phyloP scores from a whole-genome alignment of 495 filamentous ascomycete genomes.

The Hypoxylon lenormandii region DNA sequence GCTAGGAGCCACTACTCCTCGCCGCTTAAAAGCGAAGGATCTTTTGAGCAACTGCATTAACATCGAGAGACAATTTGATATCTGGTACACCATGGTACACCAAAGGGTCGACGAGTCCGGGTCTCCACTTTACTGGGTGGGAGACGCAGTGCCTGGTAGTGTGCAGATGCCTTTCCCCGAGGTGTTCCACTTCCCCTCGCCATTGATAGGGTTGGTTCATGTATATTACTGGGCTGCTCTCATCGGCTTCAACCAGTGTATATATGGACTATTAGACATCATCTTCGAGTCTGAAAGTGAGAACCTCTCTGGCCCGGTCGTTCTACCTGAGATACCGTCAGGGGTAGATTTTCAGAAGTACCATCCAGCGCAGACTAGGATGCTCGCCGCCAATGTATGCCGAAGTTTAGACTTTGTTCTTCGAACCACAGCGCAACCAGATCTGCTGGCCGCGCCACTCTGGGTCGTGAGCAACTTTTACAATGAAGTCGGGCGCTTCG shows the following conservation, averaged over 20 bases:
- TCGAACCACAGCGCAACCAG: conserved; percentile 53
- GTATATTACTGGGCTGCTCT: conserved; percentile 59
- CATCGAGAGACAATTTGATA: conserved; percentile 55
- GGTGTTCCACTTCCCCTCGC: conserved; percentile 51
- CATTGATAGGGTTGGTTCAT: conserved; percentile 51
- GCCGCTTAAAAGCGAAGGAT: conserved; percentile 56
- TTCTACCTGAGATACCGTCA: conserved; percentile 42
- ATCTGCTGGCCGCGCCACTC: conserved; percentile 54
- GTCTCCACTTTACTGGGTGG: conserved; percentile 45
- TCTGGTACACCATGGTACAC: conserved; percentile 53
- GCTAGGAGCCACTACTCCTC: conserved; percentile 46
- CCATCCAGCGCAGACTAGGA: conserved; percentile 45
- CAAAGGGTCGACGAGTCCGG: conserved; percentile 37
- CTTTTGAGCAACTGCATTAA: conserved; percentile 56
- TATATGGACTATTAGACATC: conserved; percentile 53
- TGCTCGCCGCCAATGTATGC: conserved; percentile 54
- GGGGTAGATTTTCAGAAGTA: conserved; percentile 46
- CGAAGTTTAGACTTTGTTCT: conserved; percentile 57
- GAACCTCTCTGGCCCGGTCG: not conserved
- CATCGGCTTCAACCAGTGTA: conserved; percentile 55
- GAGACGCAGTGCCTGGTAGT: conserved; percentile 14
- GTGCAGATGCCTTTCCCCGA: conserved; percentile 54
- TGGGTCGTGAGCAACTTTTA: conserved; percentile 54
- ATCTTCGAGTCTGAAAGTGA: conserved; percentile 50
- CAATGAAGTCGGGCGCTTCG: conserved; percentile 38